Conservation (phyloP, 2,329 filamentous ascomycete genomes). For the Diaporthe australafricana region DNA sequence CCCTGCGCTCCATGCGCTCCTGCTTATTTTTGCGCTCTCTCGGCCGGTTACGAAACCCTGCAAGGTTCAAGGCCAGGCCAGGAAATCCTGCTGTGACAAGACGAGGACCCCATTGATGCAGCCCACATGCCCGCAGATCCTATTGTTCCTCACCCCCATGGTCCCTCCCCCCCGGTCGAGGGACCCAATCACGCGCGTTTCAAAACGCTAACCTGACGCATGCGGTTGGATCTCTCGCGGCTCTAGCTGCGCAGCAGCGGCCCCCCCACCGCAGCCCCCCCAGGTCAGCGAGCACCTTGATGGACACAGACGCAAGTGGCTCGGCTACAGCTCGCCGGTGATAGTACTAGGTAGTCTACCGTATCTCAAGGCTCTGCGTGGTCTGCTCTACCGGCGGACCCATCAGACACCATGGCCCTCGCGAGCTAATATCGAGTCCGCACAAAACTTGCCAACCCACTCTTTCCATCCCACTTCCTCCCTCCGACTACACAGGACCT, state of each 20-base stretch:
- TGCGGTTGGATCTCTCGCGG: conserved; percentile 14
- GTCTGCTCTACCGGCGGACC: conserved; percentile 16
- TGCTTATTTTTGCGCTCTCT: conserved; percentile 13
- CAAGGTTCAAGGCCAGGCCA: neutral
- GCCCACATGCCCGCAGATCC: conserved; percentile 5
- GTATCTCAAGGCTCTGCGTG: conserved; percentile 3
- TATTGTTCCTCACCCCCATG: neutral
- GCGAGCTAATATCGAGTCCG: neutral
- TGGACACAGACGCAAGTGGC: conserved; percentile 21
- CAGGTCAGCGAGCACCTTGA: conserved; percentile 28
- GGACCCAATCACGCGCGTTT: conserved; percentile 13
- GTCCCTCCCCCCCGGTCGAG: neutral
- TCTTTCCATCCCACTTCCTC: neutral
- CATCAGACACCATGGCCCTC: neutral
- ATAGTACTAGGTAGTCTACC: neutral
- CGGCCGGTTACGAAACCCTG: neutral
- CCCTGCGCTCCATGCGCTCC: too few relatives aligned
- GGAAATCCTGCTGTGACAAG: conserved; percentile 6
- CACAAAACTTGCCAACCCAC: conserved; percentile 17
- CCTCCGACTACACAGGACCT: neutral
- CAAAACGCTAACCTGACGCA: conserved; percentile 15
- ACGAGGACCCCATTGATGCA: conserved; percentile 9
- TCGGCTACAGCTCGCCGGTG: neutral
- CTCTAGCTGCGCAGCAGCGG: neutral
- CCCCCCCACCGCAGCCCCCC: neutral